A percentile compares a stretch with the other conserved stretches of the same genome.
phyloP scores from a whole-genome alignment of 768 basidiomycete species.

The Macrolepiota dolichaula region DNA sequence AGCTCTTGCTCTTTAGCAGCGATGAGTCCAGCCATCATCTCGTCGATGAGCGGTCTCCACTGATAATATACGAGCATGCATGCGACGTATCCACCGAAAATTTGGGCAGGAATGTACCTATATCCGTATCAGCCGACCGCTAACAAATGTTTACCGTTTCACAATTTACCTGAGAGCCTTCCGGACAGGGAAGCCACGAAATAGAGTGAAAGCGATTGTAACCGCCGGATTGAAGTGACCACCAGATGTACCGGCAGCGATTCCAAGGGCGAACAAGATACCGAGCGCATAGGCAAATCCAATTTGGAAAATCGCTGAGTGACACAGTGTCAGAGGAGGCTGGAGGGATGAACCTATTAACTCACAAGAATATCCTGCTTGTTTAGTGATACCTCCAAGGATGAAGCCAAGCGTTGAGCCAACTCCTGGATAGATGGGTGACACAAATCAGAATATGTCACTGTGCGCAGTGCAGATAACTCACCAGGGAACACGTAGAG shows the following conservation, averaged over 20 bases:
- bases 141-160: not conserved
- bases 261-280: constrained; percentile 52
- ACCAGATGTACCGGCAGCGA: constrained; percentile 52
- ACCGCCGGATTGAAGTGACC: constrained; percentile 68
- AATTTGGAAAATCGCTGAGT: constrained; percentile 50
- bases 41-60: constrained; percentile 48
- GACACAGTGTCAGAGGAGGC: not conserved
- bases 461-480: constrained; percentile 2
- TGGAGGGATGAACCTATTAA: constrained; percentile 8
- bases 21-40: constrained; percentile 27
- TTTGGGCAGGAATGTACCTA: constrained; percentile 66
- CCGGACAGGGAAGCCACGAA: constrained; percentile 49
- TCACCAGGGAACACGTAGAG: constrained; percentile 54
- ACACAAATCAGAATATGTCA: not conserved
- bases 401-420: constrained; percentile 51
- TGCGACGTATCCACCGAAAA: constrained; percentile 63
- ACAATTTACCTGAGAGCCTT: constrained; percentile 47
- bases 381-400: constrained; percentile 40
- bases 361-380: constrained; percentile 48
- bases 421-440: constrained; percentile 32
- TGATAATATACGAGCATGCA: constrained; percentile 59
- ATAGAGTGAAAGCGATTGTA: constrained; percentile 47
- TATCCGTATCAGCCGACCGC: not conserved
- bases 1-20: constrained; percentile 22
- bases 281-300: constrained; percentile 59